Evolutionary conservation across 2,329 filamentous ascomycete genomes (phyloP).

Genomic region (Calonectria pauciramosa): DNA sequence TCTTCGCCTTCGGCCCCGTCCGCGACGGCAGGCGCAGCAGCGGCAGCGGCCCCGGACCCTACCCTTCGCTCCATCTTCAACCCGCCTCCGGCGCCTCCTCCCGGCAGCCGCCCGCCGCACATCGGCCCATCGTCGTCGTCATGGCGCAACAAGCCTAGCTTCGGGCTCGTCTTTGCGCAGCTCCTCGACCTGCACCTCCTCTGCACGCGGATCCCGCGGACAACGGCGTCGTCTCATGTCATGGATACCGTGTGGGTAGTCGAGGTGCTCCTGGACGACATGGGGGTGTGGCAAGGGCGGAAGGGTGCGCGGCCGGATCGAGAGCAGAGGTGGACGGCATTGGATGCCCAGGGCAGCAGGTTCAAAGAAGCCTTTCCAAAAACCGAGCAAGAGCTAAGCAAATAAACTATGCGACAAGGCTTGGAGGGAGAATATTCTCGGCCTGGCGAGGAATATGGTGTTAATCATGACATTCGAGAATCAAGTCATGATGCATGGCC

Average conservation of each 20-base stretch:
- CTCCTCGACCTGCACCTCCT: conserved; percentile 69
- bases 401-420: conserved; percentile 24
- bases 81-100: conserved; percentile 45
- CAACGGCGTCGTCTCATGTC: conserved; percentile 33
- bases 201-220: conserved; percentile 59
- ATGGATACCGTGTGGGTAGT: conserved; percentile 57
- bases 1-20: conserved; percentile 33
- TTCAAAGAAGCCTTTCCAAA: conserved; percentile 56
- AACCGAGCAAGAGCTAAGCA: not conserved
- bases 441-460: not conserved
- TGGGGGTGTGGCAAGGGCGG: conserved; percentile 58
- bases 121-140: conserved; percentile 27
- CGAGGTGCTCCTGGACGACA: conserved; percentile 66
- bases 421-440: conserved; percentile 26
- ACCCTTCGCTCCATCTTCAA: conserved; percentile 67
- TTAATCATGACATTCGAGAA: not conserved
- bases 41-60: conserved; percentile 49
- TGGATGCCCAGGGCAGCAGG: conserved; percentile 57
- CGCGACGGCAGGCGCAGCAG: conserved; percentile 3
- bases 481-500: not conserved
- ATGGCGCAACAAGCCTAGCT: conserved; percentile 61
- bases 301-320: conserved; percentile 50
- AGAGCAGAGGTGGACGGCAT: conserved; percentile 68
- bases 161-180: conserved; percentile 68
- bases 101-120: conserved; percentile 8